A percentile compares a stretch with the other conserved stretches of the same genome.
phyloP scores from a whole-genome alignment of 345 rosid genomes.

The Balakata baccata region DNA sequence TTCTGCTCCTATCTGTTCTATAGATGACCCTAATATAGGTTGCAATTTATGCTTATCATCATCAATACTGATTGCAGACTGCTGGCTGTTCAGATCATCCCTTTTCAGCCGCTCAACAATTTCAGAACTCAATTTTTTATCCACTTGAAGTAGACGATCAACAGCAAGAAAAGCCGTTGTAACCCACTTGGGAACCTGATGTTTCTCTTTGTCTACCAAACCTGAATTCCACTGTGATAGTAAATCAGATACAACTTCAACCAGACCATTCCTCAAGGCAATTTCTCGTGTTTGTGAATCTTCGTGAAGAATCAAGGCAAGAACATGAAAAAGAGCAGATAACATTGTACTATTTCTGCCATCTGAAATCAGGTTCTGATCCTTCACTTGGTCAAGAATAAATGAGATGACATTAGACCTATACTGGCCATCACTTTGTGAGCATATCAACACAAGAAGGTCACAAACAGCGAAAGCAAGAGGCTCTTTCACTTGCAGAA shows the following conservation, averaged over 20 bases:
- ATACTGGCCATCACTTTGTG: slow-evolving; percentile 79
- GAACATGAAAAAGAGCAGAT: slow-evolving; percentile 75
- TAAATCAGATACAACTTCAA: slow-evolving; percentile 63
- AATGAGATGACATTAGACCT: slow-evolving; percentile 72
- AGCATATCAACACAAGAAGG: slow-evolving; percentile 76
- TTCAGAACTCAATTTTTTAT: slow-evolving; percentile 72
- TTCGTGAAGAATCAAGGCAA: slow-evolving; percentile 88
- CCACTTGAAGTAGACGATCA: slow-evolving; percentile 83
- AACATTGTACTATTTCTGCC: slow-evolving; percentile 48
- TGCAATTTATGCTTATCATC: slow-evolving; percentile 70
- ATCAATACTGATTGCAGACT: slow-evolving; percentile 49
- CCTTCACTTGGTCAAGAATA: slow-evolving; percentile 67
- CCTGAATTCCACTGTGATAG: slow-evolving; percentile 75
- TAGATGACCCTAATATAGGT: slow-evolving; percentile 45
- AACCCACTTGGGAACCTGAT: slow-evolving; percentile 80
- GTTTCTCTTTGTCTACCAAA: slow-evolving; percentile 43
- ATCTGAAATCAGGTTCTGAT: slow-evolving; percentile 50
- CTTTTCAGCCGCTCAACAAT: slow-evolving; percentile 66
- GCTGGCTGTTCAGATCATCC: slow-evolving; percentile 41
- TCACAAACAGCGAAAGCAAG: slow-evolving; percentile 87
- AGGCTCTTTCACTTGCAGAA: slow-evolving; percentile 85
- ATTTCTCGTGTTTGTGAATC: slow-evolving; percentile 82
- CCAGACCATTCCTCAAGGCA: slow-evolving; percentile 67
- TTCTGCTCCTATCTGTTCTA: slow-evolving; percentile 47
- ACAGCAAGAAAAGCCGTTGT: slow-evolving; percentile 90